Conservation (phyloP, 1,139 yeast genomes). For the Yamadazyma membranifaciens region DNA sequence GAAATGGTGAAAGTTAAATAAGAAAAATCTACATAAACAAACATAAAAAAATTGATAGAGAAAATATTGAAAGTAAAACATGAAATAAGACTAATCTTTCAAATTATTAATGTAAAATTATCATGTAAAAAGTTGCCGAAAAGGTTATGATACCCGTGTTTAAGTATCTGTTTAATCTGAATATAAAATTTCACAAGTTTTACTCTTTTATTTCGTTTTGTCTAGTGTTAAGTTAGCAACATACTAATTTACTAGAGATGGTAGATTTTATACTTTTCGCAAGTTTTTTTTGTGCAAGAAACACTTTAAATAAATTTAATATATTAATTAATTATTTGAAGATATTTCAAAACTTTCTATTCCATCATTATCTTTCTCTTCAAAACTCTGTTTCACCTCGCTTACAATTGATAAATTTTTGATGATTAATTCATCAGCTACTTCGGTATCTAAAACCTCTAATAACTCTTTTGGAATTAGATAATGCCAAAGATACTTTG, state of each 20-base stretch:
- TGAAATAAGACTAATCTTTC: no score
- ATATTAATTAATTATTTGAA: background rate
- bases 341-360: constrained; percentile 2
- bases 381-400: constrained; percentile 9
- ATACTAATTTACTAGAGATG: no score
- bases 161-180: no score
- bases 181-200: background rate
- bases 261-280: no score
- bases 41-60: background rate
- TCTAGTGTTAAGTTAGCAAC: no score
- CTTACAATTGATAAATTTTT: constrained; percentile 13
- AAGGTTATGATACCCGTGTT: no score
- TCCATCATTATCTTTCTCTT: background rate
- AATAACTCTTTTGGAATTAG: constrained; percentile 65
- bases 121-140: constrained; percentile 3
- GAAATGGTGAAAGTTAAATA: background rate
- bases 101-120: background rate
- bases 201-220: background rate
- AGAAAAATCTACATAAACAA: background rate
- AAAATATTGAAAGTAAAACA: no score
- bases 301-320: background rate
- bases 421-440: constrained; percentile 48
- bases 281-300: background rate
- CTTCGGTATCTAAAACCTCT: constrained; percentile 64
- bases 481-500: constrained; percentile 66